Percentiles rank a stretch among this genome's conserved stretches.
Evolutionary conservation across 2,329 filamentous ascomycete species (phyloP).

Genomic region (Teratosphaeria nubilosa): DNA sequence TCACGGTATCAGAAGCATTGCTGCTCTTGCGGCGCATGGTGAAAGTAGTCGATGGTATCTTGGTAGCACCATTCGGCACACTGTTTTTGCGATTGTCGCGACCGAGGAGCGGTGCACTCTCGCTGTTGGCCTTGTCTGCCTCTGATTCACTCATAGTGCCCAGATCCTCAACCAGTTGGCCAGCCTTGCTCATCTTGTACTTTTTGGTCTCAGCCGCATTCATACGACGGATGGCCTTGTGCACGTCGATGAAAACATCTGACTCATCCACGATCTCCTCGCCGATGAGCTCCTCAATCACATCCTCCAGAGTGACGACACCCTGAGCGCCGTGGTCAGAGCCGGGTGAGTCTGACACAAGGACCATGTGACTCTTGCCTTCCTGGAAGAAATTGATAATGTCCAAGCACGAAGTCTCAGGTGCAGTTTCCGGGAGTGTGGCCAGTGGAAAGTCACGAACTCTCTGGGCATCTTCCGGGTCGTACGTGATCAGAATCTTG

Average conservation of each 20-base stretch:
- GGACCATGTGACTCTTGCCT: slow-evolving; percentile 96
- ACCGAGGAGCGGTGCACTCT: slow-evolving; percentile 20
- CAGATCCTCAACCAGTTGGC: slow-evolving; percentile 6
- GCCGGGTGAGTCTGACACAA: slow-evolving; percentile 86
- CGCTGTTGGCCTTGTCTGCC: slow-evolving; percentile 14
- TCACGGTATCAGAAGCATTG: slow-evolving; percentile 24
- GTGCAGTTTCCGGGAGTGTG: slow-evolving; percentile 85
- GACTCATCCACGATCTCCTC: slow-evolving; percentile 99
- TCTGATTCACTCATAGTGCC: slow-evolving; percentile 7
- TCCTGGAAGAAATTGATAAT: slow-evolving; percentile 99
- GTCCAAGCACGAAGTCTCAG: slow-evolving; percentile 91
- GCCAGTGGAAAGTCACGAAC: slow-evolving; percentile 88
- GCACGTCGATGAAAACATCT: slow-evolving; percentile 94
- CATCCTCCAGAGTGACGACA: slow-evolving; percentile 92
- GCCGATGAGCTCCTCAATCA: slow-evolving; percentile 96
- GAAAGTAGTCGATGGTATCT: slow-evolving; percentile 25
- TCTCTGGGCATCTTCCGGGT: slow-evolving; percentile 79
- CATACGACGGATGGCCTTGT: slow-evolving; percentile 89
- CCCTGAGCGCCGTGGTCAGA: slow-evolving; percentile 82
- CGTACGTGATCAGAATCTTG: slow-evolving; percentile 97
- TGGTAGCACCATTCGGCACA: slow-evolving; percentile 26
- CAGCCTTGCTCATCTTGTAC: slow-evolving; percentile 16
- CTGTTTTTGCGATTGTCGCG: slow-evolving; percentile 21
- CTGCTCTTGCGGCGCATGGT: slow-evolving; percentile 37
- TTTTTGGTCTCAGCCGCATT: slow-evolving; percentile 67